Conservation (phyloP, 2,329 filamentous ascomycete genomes). For the Epichloe bromicola region DNA sequence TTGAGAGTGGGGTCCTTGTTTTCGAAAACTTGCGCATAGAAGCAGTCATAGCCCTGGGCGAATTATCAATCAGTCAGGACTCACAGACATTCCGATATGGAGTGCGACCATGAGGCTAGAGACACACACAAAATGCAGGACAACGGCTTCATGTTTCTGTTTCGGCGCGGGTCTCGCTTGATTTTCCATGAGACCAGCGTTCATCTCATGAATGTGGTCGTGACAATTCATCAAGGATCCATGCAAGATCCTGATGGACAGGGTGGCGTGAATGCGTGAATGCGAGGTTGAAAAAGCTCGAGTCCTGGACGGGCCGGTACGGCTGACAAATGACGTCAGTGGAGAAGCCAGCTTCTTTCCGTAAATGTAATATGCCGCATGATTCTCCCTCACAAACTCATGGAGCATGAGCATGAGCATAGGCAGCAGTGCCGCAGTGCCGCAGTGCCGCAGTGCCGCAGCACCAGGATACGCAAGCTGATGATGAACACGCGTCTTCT, state of each 20-base stretch:
- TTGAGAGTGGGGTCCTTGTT: constrained; percentile 63
- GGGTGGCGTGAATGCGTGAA: neutral
- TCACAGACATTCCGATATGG: neutral
- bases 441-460: too few relatives aligned
- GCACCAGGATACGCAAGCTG: too few relatives aligned
- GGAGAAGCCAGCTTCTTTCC: neutral
- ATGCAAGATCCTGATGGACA: neutral
- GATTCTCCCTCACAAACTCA: neutral
- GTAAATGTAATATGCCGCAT: too few relatives aligned
- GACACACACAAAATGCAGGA: constrained; percentile 67
- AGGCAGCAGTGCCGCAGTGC: too few relatives aligned
- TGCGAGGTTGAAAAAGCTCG: neutral
- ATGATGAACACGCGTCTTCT: neutral
- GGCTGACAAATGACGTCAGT: constrained; percentile 1
- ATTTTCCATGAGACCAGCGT: constrained; percentile 6
- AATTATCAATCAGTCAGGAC: neutral
- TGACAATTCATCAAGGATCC: neutral
- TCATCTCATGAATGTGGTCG: neutral
- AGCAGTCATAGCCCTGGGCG: constrained; percentile 67
- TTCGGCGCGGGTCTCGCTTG: constrained; percentile 18
- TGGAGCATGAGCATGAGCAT: neutral
- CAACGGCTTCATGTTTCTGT: constrained; percentile 51
- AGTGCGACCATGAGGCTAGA: constrained; percentile 2
- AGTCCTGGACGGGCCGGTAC: neutral
- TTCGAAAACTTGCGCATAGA: constrained; percentile 88